phyloP scores from a whole-genome alignment of 139 green algal species.

The Chlamydomonas sp. region DNA sequence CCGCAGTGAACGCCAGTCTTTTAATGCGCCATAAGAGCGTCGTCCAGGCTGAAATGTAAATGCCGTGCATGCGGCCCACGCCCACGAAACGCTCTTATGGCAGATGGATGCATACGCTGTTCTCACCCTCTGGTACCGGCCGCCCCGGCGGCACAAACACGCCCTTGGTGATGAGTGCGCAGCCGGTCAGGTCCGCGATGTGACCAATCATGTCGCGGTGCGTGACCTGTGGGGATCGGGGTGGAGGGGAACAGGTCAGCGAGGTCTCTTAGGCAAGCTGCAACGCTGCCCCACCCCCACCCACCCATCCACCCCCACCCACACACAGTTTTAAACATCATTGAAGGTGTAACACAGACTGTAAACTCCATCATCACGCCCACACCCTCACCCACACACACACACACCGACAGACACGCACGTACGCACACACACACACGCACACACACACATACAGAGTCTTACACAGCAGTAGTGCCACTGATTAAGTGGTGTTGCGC shows the following conservation, averaged over 20 bases:
- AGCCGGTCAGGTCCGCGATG: conserved; percentile 82
- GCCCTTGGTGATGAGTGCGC: conserved; percentile 78
- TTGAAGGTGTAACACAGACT: too few species aligned
- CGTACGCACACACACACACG: background rate
- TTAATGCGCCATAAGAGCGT: too few species aligned
- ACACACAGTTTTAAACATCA: background rate
- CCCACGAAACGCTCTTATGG: conserved; percentile 58
- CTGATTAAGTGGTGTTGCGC: too few species aligned
- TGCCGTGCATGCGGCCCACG: too few species aligned
- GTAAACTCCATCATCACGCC: background rate
- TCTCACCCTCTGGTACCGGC: conserved; percentile 26
- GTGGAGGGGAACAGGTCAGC: background rate
- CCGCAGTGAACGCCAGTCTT: too few species aligned
- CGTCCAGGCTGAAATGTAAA: too few species aligned
- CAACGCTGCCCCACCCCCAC: background rate
- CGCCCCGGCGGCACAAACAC: conserved; percentile 59
- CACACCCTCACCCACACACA: background rate
- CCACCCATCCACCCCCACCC: background rate
- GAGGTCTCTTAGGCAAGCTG: background rate
- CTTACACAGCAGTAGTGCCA: too few species aligned
- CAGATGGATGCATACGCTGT: conserved; percentile 4
- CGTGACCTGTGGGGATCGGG: conserved; percentile 65
- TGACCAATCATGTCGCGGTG: conserved; percentile 79
- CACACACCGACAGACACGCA: background rate
- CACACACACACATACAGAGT: background rate